Evolutionary conservation across 768 basidiomycete species (phyloP), one percentile per base, ranked within the genome.

Genomic region (Leccinum aurantiacum): DNA sequence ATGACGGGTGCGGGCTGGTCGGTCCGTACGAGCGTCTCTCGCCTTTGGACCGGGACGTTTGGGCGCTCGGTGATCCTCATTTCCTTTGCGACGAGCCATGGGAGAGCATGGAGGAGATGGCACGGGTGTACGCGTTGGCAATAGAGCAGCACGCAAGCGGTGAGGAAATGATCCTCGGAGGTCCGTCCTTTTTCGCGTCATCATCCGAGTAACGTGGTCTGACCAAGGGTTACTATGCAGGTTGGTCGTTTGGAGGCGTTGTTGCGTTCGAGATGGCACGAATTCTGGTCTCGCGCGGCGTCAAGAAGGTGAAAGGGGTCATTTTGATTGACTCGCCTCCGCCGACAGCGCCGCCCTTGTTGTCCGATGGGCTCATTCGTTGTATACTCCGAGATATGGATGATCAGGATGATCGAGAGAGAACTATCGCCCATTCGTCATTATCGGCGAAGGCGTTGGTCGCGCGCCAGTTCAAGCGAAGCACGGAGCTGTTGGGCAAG

Each of bases 161-260:
- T 4, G 75, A 77, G 1, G 14, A 41, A 4, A 63, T 88, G 14
- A 69, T 88, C 0, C 66, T 90, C 3, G 88, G 88, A 69, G 89
- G 89, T 86, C 61, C 56, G 78, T 59, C 44, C 2, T 11, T n/a
- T 19, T n/a, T 27, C 33, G 24, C 17, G 6, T 55, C 11, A 4
- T 0, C 24, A 5, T 50, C 1, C 5, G n/a, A 24, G 22, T 55
- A 24, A 19, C 6, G 60, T 22, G 0, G 4, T 29, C 46, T 60
- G 6, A 58, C 33, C 2, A 24, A 8, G 10, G 2, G 37, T 6
- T 7, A 4, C 7, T 3, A 19, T 31, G 2, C 56, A 90, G 89
- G 89, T 0, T 91, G 89, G 89, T 91, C 89, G 3, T 88, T 91
- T 62, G 89, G 89, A 13, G 89, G 89, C 2, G 84, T 89, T 4